Evolutionary conservation across 257 asterid genomes (phyloP).

Genomic region (Penstemon eatonii): DNA sequence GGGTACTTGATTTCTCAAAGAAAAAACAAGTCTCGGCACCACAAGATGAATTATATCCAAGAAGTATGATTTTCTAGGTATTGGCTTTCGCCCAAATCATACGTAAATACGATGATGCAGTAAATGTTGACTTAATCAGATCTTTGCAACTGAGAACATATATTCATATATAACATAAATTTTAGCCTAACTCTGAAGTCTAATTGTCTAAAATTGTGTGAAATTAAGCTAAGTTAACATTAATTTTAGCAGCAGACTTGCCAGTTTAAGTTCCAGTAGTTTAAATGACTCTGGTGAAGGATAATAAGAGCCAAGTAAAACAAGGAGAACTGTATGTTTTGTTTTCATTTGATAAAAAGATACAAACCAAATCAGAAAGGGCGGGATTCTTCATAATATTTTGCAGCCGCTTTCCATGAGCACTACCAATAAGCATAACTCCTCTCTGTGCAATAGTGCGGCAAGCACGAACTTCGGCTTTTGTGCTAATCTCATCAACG

Average conservation of each 20-base stretch:
- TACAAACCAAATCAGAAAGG: slow-evolving; percentile 63
- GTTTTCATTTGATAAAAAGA: slow-evolving; percentile 20
- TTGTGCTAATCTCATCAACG: slow-evolving; percentile 77
- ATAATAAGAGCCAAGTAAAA: not conserved
- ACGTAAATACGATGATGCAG: not conserved
- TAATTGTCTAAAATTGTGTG: not conserved
- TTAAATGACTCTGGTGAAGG: not conserved
- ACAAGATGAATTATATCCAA: not conserved
- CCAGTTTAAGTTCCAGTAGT: not conserved
- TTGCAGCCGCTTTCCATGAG: slow-evolving; percentile 73
- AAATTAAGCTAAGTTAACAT: not conserved
- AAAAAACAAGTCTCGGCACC: not conserved
- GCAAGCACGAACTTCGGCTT: slow-evolving; percentile 77
- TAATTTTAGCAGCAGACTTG: slow-evolving; percentile 23
- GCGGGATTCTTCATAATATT: slow-evolving; percentile 64
- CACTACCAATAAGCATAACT: slow-evolving; percentile 84
- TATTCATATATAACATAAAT: too few species aligned
- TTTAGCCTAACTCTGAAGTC: too few species aligned
- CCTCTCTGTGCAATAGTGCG: slow-evolving; percentile 84
- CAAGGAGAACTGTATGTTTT: not conserved
- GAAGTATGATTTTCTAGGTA: not conserved
- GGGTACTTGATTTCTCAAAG: slow-evolving; percentile 2
- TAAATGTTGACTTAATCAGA: not conserved
- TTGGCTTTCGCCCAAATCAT: not conserved
- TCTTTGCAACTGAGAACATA: not conserved